Conservation (phyloP, 352 stramenopile species). For the Chrysophaeum taylorii region DNA sequence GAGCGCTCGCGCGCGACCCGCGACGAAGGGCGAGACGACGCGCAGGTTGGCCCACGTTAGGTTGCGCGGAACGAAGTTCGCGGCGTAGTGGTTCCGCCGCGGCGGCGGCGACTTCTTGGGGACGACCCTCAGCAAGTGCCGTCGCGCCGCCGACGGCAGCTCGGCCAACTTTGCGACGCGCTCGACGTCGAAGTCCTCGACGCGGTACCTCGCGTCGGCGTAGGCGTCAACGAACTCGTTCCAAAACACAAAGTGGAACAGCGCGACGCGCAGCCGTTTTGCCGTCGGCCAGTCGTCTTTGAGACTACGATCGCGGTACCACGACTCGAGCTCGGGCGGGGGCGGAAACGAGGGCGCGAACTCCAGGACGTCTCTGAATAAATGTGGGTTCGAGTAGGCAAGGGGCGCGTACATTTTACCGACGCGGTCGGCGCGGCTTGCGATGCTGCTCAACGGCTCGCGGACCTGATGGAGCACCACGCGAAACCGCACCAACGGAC, state of each 20-base stretch:
- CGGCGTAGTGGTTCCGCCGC: too few relatives aligned
- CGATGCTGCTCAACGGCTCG: background rate
- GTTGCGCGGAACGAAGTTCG: too few relatives aligned
- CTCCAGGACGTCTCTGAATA: slow-evolving; percentile 1
- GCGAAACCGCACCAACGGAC: background rate
- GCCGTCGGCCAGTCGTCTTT: background rate
- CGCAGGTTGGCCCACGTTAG: too few relatives aligned
- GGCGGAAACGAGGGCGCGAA: background rate
- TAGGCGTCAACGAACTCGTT: slow-evolving; percentile 6
- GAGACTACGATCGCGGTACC: background rate
- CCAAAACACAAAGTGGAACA: slow-evolving; percentile 15
- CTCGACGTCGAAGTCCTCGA: slow-evolving; percentile 5
- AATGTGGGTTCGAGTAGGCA: background rate
- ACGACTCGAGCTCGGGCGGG: background rate
- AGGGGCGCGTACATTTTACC: slow-evolving; percentile 3
- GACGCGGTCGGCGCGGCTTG: background rate
- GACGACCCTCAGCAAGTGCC: too few relatives aligned
- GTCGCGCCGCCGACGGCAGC: too few relatives aligned
- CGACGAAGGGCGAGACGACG: too few relatives aligned
- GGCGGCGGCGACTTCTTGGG: too few relatives aligned
- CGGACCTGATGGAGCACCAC: background rate
- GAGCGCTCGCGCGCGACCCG: too few relatives aligned
- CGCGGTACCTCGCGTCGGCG: background rate
- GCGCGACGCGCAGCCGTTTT: slow-evolving; percentile 7
- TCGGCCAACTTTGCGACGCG: too few relatives aligned